These are phyloP conservation scores for Wilcoxina mikolae DNA, from an alignment of 495 filamentous ascomycete genomes.

Conservation along the genomic window DNA sequence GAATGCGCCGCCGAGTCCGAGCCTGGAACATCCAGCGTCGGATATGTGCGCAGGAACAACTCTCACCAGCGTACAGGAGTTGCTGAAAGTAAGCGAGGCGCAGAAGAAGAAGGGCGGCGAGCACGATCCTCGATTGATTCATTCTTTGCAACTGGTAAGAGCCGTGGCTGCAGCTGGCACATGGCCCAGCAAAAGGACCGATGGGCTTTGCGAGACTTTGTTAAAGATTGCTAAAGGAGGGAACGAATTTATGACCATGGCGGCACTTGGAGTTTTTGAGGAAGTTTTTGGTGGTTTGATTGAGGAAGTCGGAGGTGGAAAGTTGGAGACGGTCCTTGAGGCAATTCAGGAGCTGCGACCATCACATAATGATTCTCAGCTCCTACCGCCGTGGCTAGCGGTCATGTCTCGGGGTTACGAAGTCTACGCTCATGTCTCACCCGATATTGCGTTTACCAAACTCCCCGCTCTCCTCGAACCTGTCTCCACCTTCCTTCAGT, in stretches of 20 bases:
- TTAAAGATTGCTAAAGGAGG: constrained; percentile 73
- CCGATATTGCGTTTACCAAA: constrained; percentile 77
- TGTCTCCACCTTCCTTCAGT: constrained; percentile 65
- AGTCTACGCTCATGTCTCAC: constrained; percentile 70
- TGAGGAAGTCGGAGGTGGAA: constrained; percentile 68
- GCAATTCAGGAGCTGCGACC: constrained; percentile 79
- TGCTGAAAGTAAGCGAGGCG: constrained; percentile 44
- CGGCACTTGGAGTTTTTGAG: constrained; percentile 92
- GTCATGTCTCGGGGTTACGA: constrained; percentile 88
- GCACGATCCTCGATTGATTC: constrained; percentile 71
- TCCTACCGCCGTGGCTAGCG: constrained; percentile 90
- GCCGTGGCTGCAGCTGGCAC: constrained; percentile 78
- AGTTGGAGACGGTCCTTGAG: constrained; percentile 75
- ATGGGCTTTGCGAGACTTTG: constrained; percentile 72
- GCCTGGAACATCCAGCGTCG: constrained; percentile 78
- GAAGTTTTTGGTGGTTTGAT: constrained; percentile 77
- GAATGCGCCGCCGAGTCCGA: constrained; percentile 72
- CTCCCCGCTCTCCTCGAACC: constrained; percentile 65
- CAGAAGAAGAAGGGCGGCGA: constrained; percentile 54
- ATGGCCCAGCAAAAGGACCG: constrained; percentile 95
- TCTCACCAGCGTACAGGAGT: constrained; percentile 55
- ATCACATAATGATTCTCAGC: constrained; percentile 75
- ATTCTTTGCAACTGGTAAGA: constrained; percentile 81
- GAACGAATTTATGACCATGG: constrained; percentile 89
- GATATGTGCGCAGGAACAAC: constrained; percentile 92